phyloP scores from a whole-genome alignment of 202 grass and related monocot genomes.

The Zizania palustris region DNA sequence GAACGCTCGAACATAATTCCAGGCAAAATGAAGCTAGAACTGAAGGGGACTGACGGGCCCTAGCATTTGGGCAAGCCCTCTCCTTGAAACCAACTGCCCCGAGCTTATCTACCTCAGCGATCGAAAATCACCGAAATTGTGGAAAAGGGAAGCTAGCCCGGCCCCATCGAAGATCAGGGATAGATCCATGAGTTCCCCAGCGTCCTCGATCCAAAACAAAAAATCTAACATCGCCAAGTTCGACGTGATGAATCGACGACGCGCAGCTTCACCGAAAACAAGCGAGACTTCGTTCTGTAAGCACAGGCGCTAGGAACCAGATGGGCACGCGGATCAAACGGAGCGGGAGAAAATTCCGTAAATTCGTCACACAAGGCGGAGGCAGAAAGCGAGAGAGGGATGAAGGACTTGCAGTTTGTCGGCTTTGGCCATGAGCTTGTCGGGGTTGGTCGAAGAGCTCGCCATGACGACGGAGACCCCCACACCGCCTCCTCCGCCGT shows the following conservation, averaged over 20 bases:
- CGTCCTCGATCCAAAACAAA: neutral
- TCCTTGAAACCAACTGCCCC: neutral
- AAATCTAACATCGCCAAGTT: neutral
- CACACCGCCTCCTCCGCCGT: neutral
- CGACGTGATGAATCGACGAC: neutral
- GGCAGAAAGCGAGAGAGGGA: neutral
- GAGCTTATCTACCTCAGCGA: slow-evolving; percentile 8
- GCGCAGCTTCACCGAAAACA: neutral
- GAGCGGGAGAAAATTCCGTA: neutral
- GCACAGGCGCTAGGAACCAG: neutral
- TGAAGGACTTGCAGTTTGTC: slow-evolving; percentile 73
- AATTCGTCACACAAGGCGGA: neutral
- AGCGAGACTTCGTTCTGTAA: neutral
- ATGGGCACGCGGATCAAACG: neutral
- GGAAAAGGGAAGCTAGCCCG: neutral
- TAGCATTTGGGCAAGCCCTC: neutral
- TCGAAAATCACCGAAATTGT: neutral
- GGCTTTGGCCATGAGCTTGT: slow-evolving; percentile 88
- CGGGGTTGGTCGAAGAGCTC: slow-evolving; percentile 69
- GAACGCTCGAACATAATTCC: neutral
- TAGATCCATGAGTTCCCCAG: slow-evolving; percentile 27
- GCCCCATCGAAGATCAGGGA: neutral
- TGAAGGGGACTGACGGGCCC: neutral
- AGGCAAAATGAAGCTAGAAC: neutral
- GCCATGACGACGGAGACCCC: slow-evolving; percentile 54